These are phyloP conservation scores for Auricularia sp. DNA, from an alignment of 768 basidiomycete genomes.

Conservation along the genomic window DNA sequence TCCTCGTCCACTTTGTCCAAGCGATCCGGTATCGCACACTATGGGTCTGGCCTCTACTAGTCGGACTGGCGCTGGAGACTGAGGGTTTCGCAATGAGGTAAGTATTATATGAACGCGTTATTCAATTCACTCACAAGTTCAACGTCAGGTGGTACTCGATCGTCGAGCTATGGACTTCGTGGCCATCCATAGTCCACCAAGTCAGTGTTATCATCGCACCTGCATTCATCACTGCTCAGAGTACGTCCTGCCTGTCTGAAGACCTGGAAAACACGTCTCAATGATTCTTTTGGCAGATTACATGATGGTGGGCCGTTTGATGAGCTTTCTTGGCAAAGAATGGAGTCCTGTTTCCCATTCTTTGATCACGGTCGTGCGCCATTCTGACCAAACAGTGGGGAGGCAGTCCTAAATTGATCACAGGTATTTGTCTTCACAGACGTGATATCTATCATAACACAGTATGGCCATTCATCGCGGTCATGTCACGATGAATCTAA, in stretches of 20 bases:
- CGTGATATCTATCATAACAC: slow-evolving; percentile 9
- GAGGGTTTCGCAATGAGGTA: slow-evolving; percentile 7
- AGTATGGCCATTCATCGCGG: background rate
- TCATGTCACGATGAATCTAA: background rate
- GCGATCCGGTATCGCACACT: background rate
- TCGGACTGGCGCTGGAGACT: background rate
- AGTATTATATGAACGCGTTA: background rate
- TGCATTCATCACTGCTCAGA: slow-evolving; percentile 10
- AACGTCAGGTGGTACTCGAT: background rate
- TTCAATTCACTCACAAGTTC: background rate
- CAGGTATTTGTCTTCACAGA: slow-evolving; percentile 9
- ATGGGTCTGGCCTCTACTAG: slow-evolving; percentile 2
- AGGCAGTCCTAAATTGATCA: background rate
- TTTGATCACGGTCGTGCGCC: slow-evolving; percentile 7
- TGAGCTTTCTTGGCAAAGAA: slow-evolving; percentile 9
- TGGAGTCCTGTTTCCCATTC: slow-evolving; percentile 5
- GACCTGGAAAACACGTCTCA: background rate
- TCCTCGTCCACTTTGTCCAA: slow-evolving; percentile 3
- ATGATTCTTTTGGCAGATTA: slow-evolving; percentile 4
- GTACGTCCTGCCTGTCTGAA: background rate
- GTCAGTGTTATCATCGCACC: slow-evolving; percentile 9
- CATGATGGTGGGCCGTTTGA: slow-evolving; percentile 11
- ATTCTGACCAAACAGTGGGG: background rate
- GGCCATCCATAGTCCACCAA: slow-evolving; percentile 6
- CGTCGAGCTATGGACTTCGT: slow-evolving; percentile 3